Evolutionary conservation across 2,329 filamentous ascomycete genomes (phyloP), one percentile per base, ranked within the genome.

Genomic region (Trichothecium sympodiale): DNA sequence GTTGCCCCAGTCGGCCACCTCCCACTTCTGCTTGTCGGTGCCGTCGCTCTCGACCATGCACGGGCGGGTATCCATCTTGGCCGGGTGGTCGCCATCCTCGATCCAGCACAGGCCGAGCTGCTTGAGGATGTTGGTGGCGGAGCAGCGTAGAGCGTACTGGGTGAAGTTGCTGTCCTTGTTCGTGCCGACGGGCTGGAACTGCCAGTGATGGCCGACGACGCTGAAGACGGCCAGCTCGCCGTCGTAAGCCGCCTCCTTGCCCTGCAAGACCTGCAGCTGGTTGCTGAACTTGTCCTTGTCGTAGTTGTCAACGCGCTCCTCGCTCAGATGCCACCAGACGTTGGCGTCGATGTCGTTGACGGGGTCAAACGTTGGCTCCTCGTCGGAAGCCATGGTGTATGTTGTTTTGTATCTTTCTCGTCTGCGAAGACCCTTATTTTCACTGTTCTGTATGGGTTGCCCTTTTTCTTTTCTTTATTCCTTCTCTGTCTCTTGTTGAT

Each of bases 241-340:
- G 13, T 40, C 36, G 26, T 39, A 34, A 4, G 35, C 20, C 8
- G 44, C 40, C 14, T 12, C 17, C 17, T 14, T 5, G 17, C 5
- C 3, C 4, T 8, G 3, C 5, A n/a, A 5, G 14, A 27, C 29
- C 12, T 35, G 16, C 27, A 36, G 35, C 16, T 31, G 14, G 17
- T 23, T 10, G 25, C 34, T 15, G n/a, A 60, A 51, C 17, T 38
- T 25, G 0, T 40, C 29, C 10, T 39, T 42, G 9, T 41, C 37
- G 17, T 49, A 46, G 12, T 44, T 41, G 38, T 57, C 54, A n/a
- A 59, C 53, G n/a, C 55, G 52, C 10, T 38, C 43, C 36, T 60
- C 56, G 4, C 47, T 52, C n/a, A 60, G 28, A 29, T 55, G 46
- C 38, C 54, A 58, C 57, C 56, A 60, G 14, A 41, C 50, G 34